Evolutionary conservation across 2,329 filamentous ascomycete species (phyloP), one percentile per base, ranked within the genome.

Genomic region (Pseudocercospora fijiensis): DNA sequence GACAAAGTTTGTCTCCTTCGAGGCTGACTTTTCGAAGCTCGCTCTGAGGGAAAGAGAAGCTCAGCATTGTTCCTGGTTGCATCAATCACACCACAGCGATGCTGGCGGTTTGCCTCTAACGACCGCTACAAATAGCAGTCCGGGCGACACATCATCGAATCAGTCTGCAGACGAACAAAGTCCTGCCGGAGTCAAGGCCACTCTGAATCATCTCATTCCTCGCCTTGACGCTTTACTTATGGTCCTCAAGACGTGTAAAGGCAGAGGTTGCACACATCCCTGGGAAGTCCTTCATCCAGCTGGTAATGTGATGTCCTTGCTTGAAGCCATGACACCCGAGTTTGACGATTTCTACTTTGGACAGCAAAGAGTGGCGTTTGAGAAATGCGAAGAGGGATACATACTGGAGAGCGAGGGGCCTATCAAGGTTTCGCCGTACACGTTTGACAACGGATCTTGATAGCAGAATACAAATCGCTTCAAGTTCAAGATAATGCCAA

Each of bases 321-420:
- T 26, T 20, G 66, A 66, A 11, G 65, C 67, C 16, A 30, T 66
- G 47, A 13, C 41, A 7, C 28, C 51, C 13, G 26, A 20, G 1
- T 69, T 58, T n/a, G 62, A 69, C 51, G 22, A 55, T 1, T 69
- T 68, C 18, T 69, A 69, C 41, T 56, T 56, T 8, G 27, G 45
- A 52, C 66, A 66, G 58, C 57, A 65, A 18, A 62, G 60, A 10
- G 66, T 68, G 22, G 55, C 26, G 28, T 69, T 66, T 45, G 67
- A 65, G n/a, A 64, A 45, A 41, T 69, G 67, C 53, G 67, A 69
- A 55, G 67, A 68, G 57, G 67, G 67, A 1, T 69, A 67, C 30
- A 69, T 68, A 33, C n/a, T 65, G 2, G 67, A 63, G 20, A 68
- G 66, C 52, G 67, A 69, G 28, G 67, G 67, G 5, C 56, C 62